A percentile compares a stretch with the other conserved stretches of the same genome.
Conservation (phyloP, 306 rosid species). For the Acacia confusa region DNA sequence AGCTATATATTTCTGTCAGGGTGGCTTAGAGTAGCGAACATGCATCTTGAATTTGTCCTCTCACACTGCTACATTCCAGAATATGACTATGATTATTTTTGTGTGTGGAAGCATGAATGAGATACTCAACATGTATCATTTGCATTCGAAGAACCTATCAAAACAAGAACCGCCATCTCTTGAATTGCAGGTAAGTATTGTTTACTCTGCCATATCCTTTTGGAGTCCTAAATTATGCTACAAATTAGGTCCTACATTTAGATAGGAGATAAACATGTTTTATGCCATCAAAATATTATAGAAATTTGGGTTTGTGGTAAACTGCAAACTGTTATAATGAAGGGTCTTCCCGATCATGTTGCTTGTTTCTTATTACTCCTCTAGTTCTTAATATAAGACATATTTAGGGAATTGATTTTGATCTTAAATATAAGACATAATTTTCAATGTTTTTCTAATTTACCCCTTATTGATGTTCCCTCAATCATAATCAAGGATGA, state of each 20-base stretch:
- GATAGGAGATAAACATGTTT: not conserved
- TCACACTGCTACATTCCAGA: not conserved
- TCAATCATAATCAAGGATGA: no score
- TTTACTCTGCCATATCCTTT: not conserved
- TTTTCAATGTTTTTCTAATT: no score
- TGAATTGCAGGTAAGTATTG: conserved; percentile 69
- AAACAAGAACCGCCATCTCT: conserved; percentile 80
- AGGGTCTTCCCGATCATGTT: not conserved
- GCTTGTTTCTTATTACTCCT: not conserved
- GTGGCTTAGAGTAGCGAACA: not conserved
- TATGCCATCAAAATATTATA: not conserved
- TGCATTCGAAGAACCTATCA: conserved; percentile 78
- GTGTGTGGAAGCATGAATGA: conserved; percentile 68
- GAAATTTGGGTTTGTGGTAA: not conserved
- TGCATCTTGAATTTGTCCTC: not conserved
- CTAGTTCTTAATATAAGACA: no score
- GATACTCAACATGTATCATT: conserved; percentile 66
- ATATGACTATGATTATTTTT: conserved; percentile 29
- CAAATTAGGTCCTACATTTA: no score
- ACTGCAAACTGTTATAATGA: not conserved
- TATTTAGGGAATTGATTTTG: no score
- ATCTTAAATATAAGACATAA: no score
- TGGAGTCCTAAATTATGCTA: no score
- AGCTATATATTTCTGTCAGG: not conserved
- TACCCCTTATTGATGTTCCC: no score